A percentile compares a stretch with the other conserved stretches of the same genome.
These are phyloP conservation scores for Lipomyces starkeyi DNA, from an alignment of 805 yeast species.

Conservation along the genomic window DNA sequence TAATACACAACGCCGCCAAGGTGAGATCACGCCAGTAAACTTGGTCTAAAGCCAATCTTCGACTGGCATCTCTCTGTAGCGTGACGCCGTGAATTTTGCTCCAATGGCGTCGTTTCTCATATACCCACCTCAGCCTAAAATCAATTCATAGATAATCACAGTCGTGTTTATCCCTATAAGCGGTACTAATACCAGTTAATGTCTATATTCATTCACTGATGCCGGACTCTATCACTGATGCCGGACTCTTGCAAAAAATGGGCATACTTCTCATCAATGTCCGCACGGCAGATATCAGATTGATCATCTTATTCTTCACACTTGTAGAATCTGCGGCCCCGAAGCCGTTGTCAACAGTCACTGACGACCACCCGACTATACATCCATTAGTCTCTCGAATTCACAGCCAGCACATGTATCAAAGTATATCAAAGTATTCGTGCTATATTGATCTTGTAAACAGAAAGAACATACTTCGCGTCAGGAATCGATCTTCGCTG, in stretches of 20 bases:
- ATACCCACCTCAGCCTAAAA: slow-evolving; percentile 58
- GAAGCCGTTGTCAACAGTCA: slow-evolving; percentile 52
- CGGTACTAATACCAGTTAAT: slow-evolving; percentile 54
- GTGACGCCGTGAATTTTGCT: not conserved
- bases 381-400: not conserved
- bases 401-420: not conserved
- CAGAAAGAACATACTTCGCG: slow-evolving; percentile 54
- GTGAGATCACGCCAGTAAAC: not conserved
- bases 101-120: not conserved
- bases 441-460: not conserved
- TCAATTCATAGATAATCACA: slow-evolving; percentile 71
- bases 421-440: not conserved
- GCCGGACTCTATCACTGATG: not conserved
- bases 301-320: slow-evolving; percentile 64
- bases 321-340: slow-evolving; percentile 51
- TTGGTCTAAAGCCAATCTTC: not conserved
- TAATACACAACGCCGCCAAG: not conserved
- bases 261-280: slow-evolving; percentile 69
- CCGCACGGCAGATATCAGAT: slow-evolving; percentile 73
- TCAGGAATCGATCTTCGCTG: slow-evolving; percentile 78
- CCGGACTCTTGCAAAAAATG: not conserved
- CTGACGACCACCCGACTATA: slow-evolving; percentile 55
- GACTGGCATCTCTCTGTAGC: not conserved
- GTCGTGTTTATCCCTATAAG: slow-evolving; percentile 68
- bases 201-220: slow-evolving; percentile 1